Evolutionary conservation across 495 filamentous ascomycete species (phyloP).

Genomic region (Penicillium tannophilum): DNA sequence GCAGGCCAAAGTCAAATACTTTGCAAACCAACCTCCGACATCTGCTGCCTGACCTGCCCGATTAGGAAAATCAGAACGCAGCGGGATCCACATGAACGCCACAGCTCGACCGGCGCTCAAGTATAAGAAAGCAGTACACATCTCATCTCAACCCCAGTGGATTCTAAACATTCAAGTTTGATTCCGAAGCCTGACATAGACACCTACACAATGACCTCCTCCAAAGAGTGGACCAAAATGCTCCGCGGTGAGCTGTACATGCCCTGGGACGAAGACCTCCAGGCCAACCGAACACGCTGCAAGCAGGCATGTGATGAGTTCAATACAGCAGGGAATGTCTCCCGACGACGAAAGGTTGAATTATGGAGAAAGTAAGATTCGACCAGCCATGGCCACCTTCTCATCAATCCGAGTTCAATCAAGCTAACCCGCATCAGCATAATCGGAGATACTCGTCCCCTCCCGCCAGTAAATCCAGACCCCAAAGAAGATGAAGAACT

Average conservation of each 20-base stretch:
- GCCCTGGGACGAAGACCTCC: slow-evolving; percentile 55
- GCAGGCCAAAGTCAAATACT: background rate
- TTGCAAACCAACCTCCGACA: background rate
- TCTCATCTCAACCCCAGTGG: background rate
- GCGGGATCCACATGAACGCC: background rate
- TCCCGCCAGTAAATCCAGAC: slow-evolving; percentile 55
- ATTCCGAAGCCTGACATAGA: background rate
- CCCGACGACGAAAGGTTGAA: slow-evolving; percentile 58
- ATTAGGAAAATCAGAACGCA: background rate
- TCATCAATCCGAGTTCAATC: background rate
- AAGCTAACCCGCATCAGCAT: slow-evolving; percentile 43
- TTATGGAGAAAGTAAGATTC: slow-evolving; percentile 69
- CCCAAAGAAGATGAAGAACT: slow-evolving; percentile 59
- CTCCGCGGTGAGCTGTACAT: slow-evolving; percentile 44
- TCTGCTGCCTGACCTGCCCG: slow-evolving; percentile 1
- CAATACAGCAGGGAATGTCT: slow-evolving; percentile 57
- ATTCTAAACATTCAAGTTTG: background rate
- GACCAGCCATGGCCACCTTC: background rate
- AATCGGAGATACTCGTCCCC: slow-evolving; percentile 57
- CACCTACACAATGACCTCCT: background rate
- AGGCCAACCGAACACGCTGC: slow-evolving; percentile 59
- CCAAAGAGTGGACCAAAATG: slow-evolving; percentile 40
- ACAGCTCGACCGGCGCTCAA: background rate
- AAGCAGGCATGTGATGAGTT: slow-evolving; percentile 58
- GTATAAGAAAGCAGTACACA: background rate